phyloP scores from a whole-genome alignment of 2,329 filamentous ascomycete species.

The Exophiala viscosa region DNA sequence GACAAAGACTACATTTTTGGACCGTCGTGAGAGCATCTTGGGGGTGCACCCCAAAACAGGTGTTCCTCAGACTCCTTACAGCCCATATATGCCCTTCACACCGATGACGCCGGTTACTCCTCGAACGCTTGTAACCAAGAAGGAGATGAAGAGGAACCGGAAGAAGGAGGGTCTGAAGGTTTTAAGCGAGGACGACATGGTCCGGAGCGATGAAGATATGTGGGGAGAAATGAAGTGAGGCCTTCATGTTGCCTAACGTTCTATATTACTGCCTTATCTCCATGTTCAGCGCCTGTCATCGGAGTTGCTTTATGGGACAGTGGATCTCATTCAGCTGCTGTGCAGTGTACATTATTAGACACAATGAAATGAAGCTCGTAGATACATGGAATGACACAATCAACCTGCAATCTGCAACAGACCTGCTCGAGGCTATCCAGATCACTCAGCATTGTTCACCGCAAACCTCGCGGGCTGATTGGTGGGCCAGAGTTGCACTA shows the following conservation, averaged over 20 bases:
- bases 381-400: background rate
- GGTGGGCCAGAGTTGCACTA: too few relatives aligned
- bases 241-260: background rate
- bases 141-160: slow-evolving; percentile 41
- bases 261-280: background rate
- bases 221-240: slow-evolving; percentile 36
- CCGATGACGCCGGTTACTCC: slow-evolving; percentile 47
- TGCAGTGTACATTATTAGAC: background rate
- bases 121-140: slow-evolving; percentile 40
- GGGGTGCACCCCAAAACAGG: slow-evolving; percentile 43
- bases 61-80: slow-evolving; percentile 46
- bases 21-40: slow-evolving; percentile 37
- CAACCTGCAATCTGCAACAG: too few relatives aligned
- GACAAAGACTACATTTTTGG: slow-evolving; percentile 49
- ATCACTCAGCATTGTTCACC: too few relatives aligned
- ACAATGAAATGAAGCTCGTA: background rate
- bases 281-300: background rate
- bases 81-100: slow-evolving; percentile 50
- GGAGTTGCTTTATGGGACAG: background rate
- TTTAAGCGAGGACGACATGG: slow-evolving; percentile 45
- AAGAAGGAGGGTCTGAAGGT: slow-evolving; percentile 44
- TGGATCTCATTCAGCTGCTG: background rate
- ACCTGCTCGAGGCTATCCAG: too few relatives aligned
- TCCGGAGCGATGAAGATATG: slow-evolving; percentile 44
- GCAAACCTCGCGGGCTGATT: too few relatives aligned